Conservation (phyloP, 345 rosid genomes). For the Rhizophora apiculata region DNA sequence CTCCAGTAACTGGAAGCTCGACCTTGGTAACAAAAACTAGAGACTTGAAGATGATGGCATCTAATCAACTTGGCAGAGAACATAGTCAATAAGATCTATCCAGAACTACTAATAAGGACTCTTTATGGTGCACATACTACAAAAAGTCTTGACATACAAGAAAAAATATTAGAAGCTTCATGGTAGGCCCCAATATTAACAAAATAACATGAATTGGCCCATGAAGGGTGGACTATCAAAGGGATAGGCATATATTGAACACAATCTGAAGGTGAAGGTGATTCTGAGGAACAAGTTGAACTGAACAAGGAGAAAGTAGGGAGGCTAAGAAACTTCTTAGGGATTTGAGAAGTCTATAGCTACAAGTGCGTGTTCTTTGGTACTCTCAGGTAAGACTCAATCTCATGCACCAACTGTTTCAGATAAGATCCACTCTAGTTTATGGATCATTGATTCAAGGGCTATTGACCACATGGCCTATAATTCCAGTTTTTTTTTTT, state of each 20-base stretch:
- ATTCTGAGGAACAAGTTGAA: too few species aligned
- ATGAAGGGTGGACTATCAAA: neutral
- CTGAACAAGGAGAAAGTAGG: neutral
- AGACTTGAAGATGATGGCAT: too few species aligned
- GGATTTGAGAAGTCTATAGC: neutral
- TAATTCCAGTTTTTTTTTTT: neutral
- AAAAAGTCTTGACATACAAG: neutral
- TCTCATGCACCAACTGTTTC: too few species aligned
- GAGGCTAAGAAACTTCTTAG: neutral
- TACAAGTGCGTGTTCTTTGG: neutral
- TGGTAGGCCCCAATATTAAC: neutral
- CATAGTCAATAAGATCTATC: too few species aligned
- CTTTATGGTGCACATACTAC: neutral
- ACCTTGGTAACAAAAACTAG: too few species aligned
- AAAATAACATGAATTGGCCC: too few species aligned
- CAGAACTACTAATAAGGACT: neutral
- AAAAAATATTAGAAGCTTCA: neutral
- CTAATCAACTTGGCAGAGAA: too few species aligned
- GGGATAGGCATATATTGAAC: neutral
- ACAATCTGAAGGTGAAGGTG: too few species aligned
- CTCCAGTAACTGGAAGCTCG: too few species aligned
- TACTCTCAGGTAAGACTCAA: too few species aligned
- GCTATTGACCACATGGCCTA: slow-evolving; percentile 4
- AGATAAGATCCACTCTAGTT: neutral
- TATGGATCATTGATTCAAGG: neutral